Evolutionary conservation across 805 yeast genomes (phyloP), one percentile per base, ranked within the genome.

Genomic region (Candida orba): DNA sequence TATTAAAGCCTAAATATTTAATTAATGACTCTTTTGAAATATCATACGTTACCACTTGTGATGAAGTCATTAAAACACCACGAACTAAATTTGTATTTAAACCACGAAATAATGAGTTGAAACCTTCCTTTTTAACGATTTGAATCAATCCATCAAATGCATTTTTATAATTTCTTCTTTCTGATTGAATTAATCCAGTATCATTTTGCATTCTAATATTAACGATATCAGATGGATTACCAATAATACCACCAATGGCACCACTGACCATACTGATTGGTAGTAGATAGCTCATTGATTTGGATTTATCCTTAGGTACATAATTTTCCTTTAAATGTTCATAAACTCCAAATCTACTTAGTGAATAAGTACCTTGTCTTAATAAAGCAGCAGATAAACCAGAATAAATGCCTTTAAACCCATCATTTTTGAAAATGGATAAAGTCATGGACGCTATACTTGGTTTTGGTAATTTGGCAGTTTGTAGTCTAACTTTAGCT

Each of bases 201-300:
- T 87, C 96, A 60, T 87, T 87, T 62, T 87, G 96, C 96, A 87
- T 87, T 64, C 95, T 75, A 50, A 87, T 84, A 53, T 87, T 87
- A 33, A 85, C 88, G 13, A 87, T 83, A 59, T 87, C 96, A 1
- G 93, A 79, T 4, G 95, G 95, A 58, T 87, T 87, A 20, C 96
- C 96, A 3, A 84, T 83, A 20, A 86, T 64, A 9, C 95, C 95
- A 48, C 96, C 96, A 45, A 79, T 63, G 24, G 82, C 84, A 42
- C 96, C 95, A 12, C 90, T 78, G n/a, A 83, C 50, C 93, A 87
- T 85, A 5, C 95, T 85, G 64, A 81, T 72, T 9, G 91, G 88
- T 43, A 87, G 66, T 42, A 87, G 68, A 15, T 76, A 71, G 7
- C 71, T 57, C 43, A 86, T 78, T 6, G 80, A 72, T 6, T 83